Percentiles rank a stretch among this genome's conserved stretches.
Conservation (phyloP, 768 basidiomycete genomes). For the Termitomyces sp. region DNA sequence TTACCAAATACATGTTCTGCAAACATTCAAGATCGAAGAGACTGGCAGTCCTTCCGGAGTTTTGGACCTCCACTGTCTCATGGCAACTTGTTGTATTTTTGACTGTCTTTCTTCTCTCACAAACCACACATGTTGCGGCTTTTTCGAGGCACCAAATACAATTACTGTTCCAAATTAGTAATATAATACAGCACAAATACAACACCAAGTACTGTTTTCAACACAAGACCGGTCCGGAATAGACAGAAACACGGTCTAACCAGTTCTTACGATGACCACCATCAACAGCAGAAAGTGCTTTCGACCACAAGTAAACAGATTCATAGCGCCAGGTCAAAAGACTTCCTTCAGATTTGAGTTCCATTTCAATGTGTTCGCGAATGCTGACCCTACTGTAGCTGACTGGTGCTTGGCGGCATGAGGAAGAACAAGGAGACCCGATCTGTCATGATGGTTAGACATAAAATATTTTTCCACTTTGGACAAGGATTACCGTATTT, state of each 20-base stretch:
- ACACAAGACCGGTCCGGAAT: too few species aligned
- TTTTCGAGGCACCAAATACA: background rate
- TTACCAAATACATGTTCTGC: background rate
- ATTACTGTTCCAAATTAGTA: background rate
- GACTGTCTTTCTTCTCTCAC: background rate
- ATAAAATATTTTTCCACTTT: background rate
- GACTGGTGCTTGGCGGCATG: background rate
- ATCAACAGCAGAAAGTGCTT: too few species aligned
- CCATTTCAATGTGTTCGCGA: background rate
- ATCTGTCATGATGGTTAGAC: background rate
- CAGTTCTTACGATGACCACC: too few species aligned
- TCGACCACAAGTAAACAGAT: background rate
- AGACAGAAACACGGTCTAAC: too few species aligned
- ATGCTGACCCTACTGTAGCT: background rate
- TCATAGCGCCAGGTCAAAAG: background rate
- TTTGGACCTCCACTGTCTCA: background rate
- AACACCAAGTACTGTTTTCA: background rate
- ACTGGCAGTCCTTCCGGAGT: background rate
- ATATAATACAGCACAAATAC: too few species aligned
- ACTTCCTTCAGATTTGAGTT: background rate
- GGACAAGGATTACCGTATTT: background rate
- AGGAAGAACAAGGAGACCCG: background rate
- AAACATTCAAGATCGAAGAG: background rate
- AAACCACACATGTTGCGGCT: background rate
- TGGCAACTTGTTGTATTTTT: conserved; percentile 1